Conservation (phyloP, 306 rosid species). For the Vicia faba region DNA sequence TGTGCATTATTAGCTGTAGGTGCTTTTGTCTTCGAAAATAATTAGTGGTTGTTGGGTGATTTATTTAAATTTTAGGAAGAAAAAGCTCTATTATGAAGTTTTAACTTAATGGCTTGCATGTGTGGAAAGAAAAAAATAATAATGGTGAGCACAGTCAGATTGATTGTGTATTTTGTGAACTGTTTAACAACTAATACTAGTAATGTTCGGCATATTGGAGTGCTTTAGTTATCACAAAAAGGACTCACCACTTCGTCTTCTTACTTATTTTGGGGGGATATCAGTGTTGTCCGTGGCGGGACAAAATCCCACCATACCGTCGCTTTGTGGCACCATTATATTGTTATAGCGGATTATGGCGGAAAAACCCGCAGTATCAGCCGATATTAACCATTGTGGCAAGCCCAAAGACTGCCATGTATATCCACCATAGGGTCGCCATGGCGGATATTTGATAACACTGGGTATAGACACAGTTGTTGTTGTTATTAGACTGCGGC, state of each 20-base stretch:
- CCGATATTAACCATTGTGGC: no score
- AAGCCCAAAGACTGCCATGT: no score
- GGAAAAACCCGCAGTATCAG: no score
- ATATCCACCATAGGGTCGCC: no score
- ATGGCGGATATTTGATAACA: no score
- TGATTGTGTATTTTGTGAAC: background rate
- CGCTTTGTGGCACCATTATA: no score
- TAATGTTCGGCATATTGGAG: conserved; percentile 22
- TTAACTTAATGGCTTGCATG: background rate
- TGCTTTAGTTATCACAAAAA: conserved; percentile 6
- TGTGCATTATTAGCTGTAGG: no score
- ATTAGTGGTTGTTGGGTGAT: conserved; percentile 12
- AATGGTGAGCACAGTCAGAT: background rate
- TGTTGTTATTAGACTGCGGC: background rate
- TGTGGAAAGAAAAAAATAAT: no score
- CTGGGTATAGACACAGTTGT: background rate
- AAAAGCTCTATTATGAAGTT: conserved; percentile 3
- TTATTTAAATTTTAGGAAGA: conserved; percentile 16
- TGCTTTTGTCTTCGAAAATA: conserved; percentile 5
- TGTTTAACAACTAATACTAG: conserved; percentile 23
- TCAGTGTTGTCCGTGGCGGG: no score
- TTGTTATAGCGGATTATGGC: no score
- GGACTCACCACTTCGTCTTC: conserved; percentile 9
- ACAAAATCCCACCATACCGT: no score
- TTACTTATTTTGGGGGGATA: conserved; percentile 15